Conservation (phyloP, 768 basidiomycete genomes). For the Boletus patriciae region DNA sequence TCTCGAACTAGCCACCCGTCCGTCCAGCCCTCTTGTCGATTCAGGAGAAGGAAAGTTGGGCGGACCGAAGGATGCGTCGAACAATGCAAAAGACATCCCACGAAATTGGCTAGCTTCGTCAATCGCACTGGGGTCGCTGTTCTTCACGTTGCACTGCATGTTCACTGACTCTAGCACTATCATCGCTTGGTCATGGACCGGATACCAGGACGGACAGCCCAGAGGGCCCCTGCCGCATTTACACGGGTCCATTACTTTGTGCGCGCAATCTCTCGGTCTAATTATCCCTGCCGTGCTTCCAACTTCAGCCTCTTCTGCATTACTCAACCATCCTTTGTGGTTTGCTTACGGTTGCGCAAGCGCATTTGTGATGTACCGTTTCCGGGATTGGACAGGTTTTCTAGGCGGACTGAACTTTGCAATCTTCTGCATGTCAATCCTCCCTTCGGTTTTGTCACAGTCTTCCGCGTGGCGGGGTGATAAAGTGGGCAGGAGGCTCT, state of each 20-base stretch:
- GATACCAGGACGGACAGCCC: slow-evolving; percentile 61
- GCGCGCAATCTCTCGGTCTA: slow-evolving; percentile 60
- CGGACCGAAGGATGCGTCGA: background rate
- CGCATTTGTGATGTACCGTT: slow-evolving; percentile 56
- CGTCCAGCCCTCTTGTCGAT: slow-evolving; percentile 16
- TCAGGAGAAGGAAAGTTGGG: slow-evolving; percentile 1
- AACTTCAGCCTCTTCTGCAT: slow-evolving; percentile 10
- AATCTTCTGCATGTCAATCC: slow-evolving; percentile 62
- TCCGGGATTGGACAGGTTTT: slow-evolving; percentile 70
- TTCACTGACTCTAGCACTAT: slow-evolving; percentile 76
- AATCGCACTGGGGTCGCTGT: slow-evolving; percentile 61
- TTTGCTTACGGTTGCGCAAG: slow-evolving; percentile 53
- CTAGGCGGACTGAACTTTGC: slow-evolving; percentile 61
- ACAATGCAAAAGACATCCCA: slow-evolving; percentile 9
- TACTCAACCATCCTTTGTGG: slow-evolving; percentile 50
- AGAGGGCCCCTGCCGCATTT: slow-evolving; percentile 73
- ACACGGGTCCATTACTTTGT: slow-evolving; percentile 66
- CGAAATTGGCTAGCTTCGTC: slow-evolving; percentile 43
- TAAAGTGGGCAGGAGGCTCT: slow-evolving; percentile 50
- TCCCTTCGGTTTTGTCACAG: slow-evolving; percentile 53
- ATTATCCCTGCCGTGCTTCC: slow-evolving; percentile 39
- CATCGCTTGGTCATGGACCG: slow-evolving; percentile 87
- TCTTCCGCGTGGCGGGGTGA: slow-evolving; percentile 40
- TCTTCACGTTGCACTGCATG: slow-evolving; percentile 73
- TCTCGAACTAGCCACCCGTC: slow-evolving; percentile 52